Percentiles rank a stretch among this genome's conserved stretches.
Evolutionary conservation across 495 filamentous ascomycete species (phyloP).

Genomic region (Xylona heveae): DNA sequence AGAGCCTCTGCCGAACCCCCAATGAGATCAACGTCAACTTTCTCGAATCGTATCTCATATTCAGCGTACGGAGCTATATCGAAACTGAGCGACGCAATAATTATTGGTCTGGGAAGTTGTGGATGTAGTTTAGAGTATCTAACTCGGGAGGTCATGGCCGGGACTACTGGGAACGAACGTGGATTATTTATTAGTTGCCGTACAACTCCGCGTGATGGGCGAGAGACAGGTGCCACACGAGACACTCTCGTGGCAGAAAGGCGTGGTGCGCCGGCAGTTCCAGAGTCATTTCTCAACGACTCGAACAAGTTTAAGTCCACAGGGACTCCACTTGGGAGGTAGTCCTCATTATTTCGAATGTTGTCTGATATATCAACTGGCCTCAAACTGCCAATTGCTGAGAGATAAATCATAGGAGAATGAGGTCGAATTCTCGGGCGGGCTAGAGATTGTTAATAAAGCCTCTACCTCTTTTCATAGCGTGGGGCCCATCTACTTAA

Average conservation of each 20-base stretch:
- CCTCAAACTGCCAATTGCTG: conserved; percentile 46
- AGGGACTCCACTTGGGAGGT: conserved; percentile 54
- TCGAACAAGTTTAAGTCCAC: conserved; percentile 67
- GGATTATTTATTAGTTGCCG: conserved; percentile 39
- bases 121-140: conserved; percentile 55
- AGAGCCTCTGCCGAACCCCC: conserved; percentile 49
- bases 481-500: too few relatives aligned
- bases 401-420: conserved; percentile 55
- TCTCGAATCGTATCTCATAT: conserved; percentile 45
- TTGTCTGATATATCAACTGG: conserved; percentile 28
- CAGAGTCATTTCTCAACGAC: conserved; percentile 48
- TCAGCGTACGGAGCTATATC: conserved; percentile 71
- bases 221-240: conserved; percentile 44
- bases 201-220: conserved; percentile 32
- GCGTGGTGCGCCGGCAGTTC: conserved; percentile 43
- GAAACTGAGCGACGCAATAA: conserved; percentile 68
- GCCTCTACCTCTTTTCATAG: too few relatives aligned
- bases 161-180: conserved; percentile 49
- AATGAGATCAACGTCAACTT: conserved; percentile 39
- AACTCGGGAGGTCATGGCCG: conserved; percentile 66
- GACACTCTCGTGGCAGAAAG: conserved; percentile 65
- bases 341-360: conserved; percentile 37
- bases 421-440: conserved; percentile 64
- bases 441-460: conserved; percentile 14
- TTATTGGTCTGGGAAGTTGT: conserved; percentile 35